Evolutionary conservation across 169 alveolate species (phyloP).

Genomic region (Theileria parva): DNA sequence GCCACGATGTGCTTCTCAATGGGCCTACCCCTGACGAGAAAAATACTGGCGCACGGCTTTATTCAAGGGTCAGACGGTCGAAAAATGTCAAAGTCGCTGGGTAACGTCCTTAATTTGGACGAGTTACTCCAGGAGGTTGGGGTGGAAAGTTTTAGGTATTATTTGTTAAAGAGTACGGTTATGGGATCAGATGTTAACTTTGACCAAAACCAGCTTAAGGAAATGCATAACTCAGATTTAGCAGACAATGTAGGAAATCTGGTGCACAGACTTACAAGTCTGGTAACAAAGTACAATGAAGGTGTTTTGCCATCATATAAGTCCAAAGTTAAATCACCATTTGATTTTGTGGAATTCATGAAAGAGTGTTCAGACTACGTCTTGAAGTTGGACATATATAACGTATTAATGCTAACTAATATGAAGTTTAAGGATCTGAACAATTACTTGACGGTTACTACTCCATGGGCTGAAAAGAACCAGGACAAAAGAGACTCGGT

Average conservation of each 20-base stretch:
- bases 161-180: slow-evolving; percentile 73
- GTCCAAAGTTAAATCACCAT: slow-evolving; percentile 70
- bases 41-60: slow-evolving; percentile 91
- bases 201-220: slow-evolving; percentile 72
- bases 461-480: slow-evolving; percentile 84
- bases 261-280: slow-evolving; percentile 76
- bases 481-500: slow-evolving; percentile 69
- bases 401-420: slow-evolving; percentile 73
- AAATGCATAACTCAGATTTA: slow-evolving; percentile 79
- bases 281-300: slow-evolving; percentile 70
- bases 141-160: slow-evolving; percentile 77
- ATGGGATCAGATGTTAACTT: slow-evolving; percentile 78
- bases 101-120: slow-evolving; percentile 84
- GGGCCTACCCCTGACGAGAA: slow-evolving; percentile 82
- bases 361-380: slow-evolving; percentile 57
- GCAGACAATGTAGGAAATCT: slow-evolving; percentile 85
- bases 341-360: slow-evolving; percentile 69
- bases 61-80: slow-evolving; percentile 90
- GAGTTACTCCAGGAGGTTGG: slow-evolving; percentile 74
- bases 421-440: slow-evolving; percentile 80
- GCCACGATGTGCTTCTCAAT: slow-evolving; percentile 86
- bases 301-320: slow-evolving; percentile 75
- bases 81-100: slow-evolving; percentile 90
- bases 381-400: slow-evolving; percentile 64
- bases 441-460: slow-evolving; percentile 82